Base-by-base conservation (phyloP, 2,329 filamentous ascomycete species). In the Zelopaecilomyces penicillatus region DNA sequence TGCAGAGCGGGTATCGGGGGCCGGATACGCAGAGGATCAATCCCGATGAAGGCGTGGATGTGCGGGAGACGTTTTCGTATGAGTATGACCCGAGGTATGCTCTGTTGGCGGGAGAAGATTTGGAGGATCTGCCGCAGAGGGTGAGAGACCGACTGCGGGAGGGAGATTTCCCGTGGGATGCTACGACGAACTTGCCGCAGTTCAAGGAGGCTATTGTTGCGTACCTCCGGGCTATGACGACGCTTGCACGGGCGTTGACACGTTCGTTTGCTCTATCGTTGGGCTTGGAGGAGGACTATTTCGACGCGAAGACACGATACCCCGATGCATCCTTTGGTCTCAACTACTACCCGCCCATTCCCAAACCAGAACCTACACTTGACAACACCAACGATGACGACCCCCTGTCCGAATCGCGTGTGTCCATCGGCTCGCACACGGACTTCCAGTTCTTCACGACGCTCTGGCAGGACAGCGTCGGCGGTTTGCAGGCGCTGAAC, bases 221-320 rank as follows among this genome's bases (percentile, higher is more conserved):
- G 1, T 76, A 79, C 53, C 78, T 71, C 65, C 55, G 61, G 19
- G 58, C 64, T 5, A 73, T 72, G 33, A 62, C 82, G 8, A 61
- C 51, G 1, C 63, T 82, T 2, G 71, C 76, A 1, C 65, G 78
- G 26, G 67, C 64, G 32, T 56, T 82, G 30, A 68, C 76, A 3
- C 63, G 65, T 4, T 60, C 70, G 5, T 78, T 82, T 52, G 76
- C 78, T 0, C 62, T 82, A 3, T 71, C 70, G 4, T 64, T 82
- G 2, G 67, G 69, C 8, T 61, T 81, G 4, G 65, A 69, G 0
- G 77, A 82, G 52, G 54, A 68, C 31, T 73, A 74, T 44, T 80
- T 81, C 53, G 76, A 80, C 48, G 60, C 61, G 3, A 71, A 76
- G 43, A 70, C 72, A 12, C 70, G 66, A 0, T 69, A 74, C 50